phyloP scores from a whole-genome alignment of 257 asterid genomes.

The Vinca minor region DNA sequence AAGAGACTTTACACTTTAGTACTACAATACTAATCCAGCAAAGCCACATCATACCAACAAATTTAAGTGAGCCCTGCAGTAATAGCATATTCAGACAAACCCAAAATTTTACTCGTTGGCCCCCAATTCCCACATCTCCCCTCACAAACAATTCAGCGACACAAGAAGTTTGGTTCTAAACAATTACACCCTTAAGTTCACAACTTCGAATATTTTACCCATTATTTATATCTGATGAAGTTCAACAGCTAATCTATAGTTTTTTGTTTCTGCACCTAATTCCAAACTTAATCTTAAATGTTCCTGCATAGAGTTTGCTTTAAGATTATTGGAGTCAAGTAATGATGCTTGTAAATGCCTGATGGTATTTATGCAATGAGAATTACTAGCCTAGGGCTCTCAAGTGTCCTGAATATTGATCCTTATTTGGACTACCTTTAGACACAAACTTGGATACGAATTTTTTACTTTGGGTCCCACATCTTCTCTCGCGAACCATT shows the following conservation, averaged over 20 bases:
- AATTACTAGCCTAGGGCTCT: not conserved
- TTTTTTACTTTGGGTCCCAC: too few species aligned
- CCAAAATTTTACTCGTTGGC: too few species aligned
- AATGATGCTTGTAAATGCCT: not conserved
- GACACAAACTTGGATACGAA: too few species aligned
- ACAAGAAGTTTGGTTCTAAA: too few species aligned
- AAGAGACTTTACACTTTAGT: not conserved
- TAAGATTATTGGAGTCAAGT: not conserved
- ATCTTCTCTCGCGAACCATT: constrained; percentile 2
- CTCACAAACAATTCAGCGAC: too few species aligned
- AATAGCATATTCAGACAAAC: not conserved
- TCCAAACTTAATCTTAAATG: not conserved
- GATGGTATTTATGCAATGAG: not conserved
- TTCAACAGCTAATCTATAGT: not conserved
- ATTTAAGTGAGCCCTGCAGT: not conserved
- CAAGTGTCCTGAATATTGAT: not conserved
- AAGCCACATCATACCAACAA: not conserved
- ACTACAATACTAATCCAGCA: not conserved
- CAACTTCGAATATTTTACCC: too few species aligned
- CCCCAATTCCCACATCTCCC: too few species aligned
- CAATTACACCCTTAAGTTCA: too few species aligned
- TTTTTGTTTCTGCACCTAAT: not conserved
- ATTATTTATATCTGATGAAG: too few species aligned
- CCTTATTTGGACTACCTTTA: not conserved
- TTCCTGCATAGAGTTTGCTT: not conserved